Percentiles rank a stretch among this genome's conserved stretches.
phyloP scores from a whole-genome alignment of 805 yeast species.

The Schwanniomyces polymorphus region DNA sequence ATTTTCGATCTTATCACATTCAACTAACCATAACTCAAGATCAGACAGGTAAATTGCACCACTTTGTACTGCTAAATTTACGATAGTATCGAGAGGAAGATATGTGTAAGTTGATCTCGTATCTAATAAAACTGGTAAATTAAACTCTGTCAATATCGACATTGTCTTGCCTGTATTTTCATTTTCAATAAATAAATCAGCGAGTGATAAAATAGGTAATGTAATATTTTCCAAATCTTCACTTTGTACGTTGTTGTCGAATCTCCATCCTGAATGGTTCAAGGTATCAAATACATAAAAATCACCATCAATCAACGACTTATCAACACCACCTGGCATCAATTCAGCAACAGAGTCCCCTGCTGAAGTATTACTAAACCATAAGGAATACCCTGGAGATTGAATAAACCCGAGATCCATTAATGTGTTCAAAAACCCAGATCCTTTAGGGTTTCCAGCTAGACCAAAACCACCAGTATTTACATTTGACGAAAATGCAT shows the following conservation, averaged over 20 bases:
- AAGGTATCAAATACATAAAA: slow-evolving; percentile 51
- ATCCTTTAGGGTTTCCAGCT: slow-evolving; percentile 23
- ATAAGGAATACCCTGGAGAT: slow-evolving; percentile 35
- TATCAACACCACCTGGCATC: slow-evolving; percentile 61
- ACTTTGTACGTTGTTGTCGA: slow-evolving; percentile 21
- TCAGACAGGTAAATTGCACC: slow-evolving; percentile 59
- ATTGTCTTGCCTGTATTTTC: slow-evolving; percentile 33
- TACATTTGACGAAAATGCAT: slow-evolving; percentile 20
- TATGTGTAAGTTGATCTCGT: slow-evolving; percentile 49
- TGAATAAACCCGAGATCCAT: slow-evolving; percentile 16
- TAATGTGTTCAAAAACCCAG: slow-evolving; percentile 29
- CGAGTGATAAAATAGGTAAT: slow-evolving; percentile 32
- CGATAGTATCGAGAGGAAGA: slow-evolving; percentile 56
- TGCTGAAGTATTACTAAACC: slow-evolving; percentile 18
- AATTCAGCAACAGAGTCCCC: slow-evolving; percentile 28
- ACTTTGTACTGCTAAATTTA: slow-evolving; percentile 66
- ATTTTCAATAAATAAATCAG: slow-evolving; percentile 24
- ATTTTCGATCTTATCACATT: slow-evolving; percentile 49
- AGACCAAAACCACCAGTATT: slow-evolving; percentile 37
- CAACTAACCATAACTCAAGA: slow-evolving; percentile 57
- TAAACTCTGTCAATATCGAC: slow-evolving; percentile 25
- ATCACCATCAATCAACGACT: slow-evolving; percentile 43
- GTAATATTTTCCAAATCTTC: slow-evolving; percentile 9
- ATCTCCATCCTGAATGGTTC: slow-evolving; percentile 41
- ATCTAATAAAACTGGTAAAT: slow-evolving; percentile 58